These are phyloP conservation scores for Nicotiana undulata DNA, from an alignment of 257 asterid genomes.

Conservation along the genomic window DNA sequence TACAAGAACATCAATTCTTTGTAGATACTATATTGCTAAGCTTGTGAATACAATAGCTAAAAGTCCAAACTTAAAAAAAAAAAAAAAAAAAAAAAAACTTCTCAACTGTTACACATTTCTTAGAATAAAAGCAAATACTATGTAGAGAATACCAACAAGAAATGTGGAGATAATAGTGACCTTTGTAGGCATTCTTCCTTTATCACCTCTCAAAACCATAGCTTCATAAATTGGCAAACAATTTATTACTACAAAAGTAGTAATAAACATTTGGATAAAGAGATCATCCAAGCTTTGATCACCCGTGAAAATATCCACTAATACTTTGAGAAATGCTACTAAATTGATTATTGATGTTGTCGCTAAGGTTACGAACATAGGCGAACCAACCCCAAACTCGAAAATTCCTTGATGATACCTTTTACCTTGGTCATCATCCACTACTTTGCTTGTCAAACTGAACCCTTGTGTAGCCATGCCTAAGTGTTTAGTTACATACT, in stretches of 20 bases:
- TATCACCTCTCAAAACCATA: conserved; percentile 46
- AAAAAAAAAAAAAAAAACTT: neutral
- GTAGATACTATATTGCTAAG: neutral
- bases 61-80: neutral
- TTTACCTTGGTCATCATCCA: conserved; percentile 38
- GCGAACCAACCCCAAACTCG: conserved; percentile 56
- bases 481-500: conserved; percentile 35
- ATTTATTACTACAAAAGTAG: conserved; percentile 49
- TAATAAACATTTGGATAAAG: conserved; percentile 29
- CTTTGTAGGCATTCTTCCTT: conserved; percentile 54
- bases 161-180: conserved; percentile 29
- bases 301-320: conserved; percentile 13
- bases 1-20: too few relatives aligned
- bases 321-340: conserved; percentile 25
- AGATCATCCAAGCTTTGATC: conserved; percentile 15
- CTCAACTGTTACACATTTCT: neutral
- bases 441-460: conserved; percentile 57
- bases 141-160: conserved; percentile 28
- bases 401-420: conserved; percentile 51
- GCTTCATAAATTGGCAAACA: conserved; percentile 65
- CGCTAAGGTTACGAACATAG: conserved; percentile 27
- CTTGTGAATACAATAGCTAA: neutral
- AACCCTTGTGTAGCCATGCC: conserved; percentile 55
- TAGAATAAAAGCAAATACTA: neutral
- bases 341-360: neutral